These are phyloP conservation scores for Penicillium sp. DNA, from an alignment of 2,329 filamentous ascomycete genomes.

Conservation along the genomic window DNA sequence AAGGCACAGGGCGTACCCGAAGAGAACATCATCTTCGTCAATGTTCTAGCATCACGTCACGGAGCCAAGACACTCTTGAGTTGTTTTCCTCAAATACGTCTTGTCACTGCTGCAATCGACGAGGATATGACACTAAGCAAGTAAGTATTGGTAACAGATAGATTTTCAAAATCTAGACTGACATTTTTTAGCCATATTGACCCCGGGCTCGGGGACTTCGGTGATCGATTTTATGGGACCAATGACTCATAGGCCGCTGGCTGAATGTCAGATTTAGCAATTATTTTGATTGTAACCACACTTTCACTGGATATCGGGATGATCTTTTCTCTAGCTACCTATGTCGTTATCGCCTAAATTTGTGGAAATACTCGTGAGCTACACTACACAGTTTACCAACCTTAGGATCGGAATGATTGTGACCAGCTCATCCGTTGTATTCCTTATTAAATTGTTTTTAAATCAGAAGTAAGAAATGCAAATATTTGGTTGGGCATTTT, in stretches of 20 bases:
- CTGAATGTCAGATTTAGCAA: neutral
- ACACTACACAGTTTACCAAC: no score
- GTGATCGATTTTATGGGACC: conserved; percentile 28
- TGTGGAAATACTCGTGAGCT: no score
- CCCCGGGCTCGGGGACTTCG: conserved; percentile 38
- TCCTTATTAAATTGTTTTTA: no score
- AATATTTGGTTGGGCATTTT: no score
- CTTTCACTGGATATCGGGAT: no score
- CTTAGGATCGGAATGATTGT: no score
- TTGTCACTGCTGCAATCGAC: conserved; percentile 13
- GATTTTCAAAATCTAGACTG: neutral
- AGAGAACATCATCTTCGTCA: conserved; percentile 15
- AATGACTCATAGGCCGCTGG: neutral
- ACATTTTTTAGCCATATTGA: conserved; percentile 28
- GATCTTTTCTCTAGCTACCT: no score
- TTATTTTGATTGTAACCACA: neutral
- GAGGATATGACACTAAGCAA: conserved; percentile 4
- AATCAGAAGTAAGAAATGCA: no score
- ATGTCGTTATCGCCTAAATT: no score
- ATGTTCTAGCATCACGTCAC: conserved; percentile 5
- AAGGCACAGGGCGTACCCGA: conserved; percentile 8
- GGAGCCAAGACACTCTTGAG: conserved; percentile 6
- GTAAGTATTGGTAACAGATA: conserved; percentile 7
- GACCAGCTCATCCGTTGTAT: no score
- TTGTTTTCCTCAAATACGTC: conserved; percentile 5